Conservation (phyloP, 2,329 filamentous ascomycete genomes). For the Alternaria angustiovoidea region DNA sequence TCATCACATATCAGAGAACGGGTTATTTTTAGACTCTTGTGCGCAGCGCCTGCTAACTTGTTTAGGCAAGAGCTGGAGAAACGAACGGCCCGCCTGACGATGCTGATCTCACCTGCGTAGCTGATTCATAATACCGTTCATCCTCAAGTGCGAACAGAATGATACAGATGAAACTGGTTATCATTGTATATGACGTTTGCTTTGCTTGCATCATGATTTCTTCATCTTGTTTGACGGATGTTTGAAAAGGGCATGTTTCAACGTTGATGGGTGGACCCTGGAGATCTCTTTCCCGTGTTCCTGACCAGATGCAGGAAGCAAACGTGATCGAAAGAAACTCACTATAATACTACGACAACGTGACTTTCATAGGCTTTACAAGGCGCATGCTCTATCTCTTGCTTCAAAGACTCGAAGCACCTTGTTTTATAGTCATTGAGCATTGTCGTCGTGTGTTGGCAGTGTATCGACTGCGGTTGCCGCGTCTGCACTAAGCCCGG, state of each 20-base stretch:
- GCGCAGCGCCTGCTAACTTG: not conserved
- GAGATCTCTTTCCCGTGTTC: slow-evolving; percentile 3
- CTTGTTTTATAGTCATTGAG: not conserved
- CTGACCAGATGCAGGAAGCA: slow-evolving; percentile 1
- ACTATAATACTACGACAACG: not conserved
- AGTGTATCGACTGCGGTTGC: not conserved
- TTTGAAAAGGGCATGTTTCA: slow-evolving; percentile 1
- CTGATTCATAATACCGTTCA: not conserved
- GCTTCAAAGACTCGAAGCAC: not conserved
- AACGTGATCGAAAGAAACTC: not conserved
- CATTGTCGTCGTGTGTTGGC: not conserved
- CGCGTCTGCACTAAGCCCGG: not conserved
- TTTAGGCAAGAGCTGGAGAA: slow-evolving; percentile 4
- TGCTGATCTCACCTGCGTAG: slow-evolving; percentile 8
- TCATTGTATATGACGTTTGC: not conserved
- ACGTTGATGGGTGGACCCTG: not conserved
- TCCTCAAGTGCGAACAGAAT: not conserved
- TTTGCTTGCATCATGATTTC: slow-evolving; percentile 1
- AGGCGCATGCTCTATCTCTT: not conserved
- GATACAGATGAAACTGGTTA: not conserved
- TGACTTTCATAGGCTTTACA: not conserved
- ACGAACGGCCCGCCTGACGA: slow-evolving; percentile 11
- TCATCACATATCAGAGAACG: not conserved
- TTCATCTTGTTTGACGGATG: slow-evolving; percentile 3
- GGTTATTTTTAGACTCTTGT: slow-evolving; percentile 13